Conservation (phyloP, 202 grass and related monocot genomes). For the Alloteropsis angusta region DNA sequence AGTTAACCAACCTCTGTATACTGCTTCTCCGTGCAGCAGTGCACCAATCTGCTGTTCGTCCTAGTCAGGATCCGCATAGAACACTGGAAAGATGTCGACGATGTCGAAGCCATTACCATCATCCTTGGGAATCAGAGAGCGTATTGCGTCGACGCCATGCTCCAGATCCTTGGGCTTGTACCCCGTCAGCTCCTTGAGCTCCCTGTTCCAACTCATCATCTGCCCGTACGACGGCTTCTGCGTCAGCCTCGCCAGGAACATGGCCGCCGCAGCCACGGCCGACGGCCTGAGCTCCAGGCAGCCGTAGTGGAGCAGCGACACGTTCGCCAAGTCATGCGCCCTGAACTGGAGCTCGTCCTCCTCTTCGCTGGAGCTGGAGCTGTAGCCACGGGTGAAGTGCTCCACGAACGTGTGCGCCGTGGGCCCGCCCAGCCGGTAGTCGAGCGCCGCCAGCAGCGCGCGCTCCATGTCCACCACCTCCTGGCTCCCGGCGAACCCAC, state of each 20-base stretch:
- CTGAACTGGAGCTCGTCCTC: neutral
- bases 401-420: conserved; percentile 24
- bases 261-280: conserved; percentile 12
- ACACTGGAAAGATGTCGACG: neutral
- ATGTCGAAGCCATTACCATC: neutral
- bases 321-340: neutral
- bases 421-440: neutral
- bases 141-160: neutral
- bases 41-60: neutral
- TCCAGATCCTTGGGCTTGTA: neutral
- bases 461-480: conserved; percentile 2
- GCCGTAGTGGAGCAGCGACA: conserved; percentile 5
- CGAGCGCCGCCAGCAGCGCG: neutral
- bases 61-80: neutral
- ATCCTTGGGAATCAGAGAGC: neutral
- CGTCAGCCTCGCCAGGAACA: neutral
- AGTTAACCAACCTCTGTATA: neutral
- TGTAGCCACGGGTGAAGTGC: neutral
- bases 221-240: neutral
- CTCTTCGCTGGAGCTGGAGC: neutral
- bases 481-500: neutral
- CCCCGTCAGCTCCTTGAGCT: conserved; percentile 17
- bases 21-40: neutral
- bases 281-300: conserved; percentile 12
- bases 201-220: neutral